Evolutionary conservation across 2,329 filamentous ascomycete genomes (phyloP), one percentile per base, ranked within the genome.

Genomic region (Xylaria sp.): DNA sequence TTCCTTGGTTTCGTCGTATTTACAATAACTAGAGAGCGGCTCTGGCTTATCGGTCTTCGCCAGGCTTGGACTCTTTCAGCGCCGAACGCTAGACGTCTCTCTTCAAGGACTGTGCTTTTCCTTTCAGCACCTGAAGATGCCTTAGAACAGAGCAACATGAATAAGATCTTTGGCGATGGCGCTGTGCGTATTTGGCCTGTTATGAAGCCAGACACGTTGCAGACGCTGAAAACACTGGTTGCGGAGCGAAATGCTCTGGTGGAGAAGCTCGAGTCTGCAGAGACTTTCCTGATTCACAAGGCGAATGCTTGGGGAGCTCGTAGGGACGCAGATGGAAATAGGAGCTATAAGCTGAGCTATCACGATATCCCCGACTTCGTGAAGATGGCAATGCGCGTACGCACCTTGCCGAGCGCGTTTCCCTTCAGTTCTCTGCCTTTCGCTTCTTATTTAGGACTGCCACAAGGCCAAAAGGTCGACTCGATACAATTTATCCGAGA

Each of bases 21-120:
- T 81, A 93, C 94, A 76, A 89, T 99, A 64, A 93, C 93, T 37
- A 90, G 96, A 70, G 96, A 99, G 81, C 91, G 91, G 78, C 91
- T 99, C 75, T 98, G 91, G 86, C 97, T 94, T 81, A 93, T 98
- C 83, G 97, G 97, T 76, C 82, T 98, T 62, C 92, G 95, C 72
- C 96, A 98, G 82, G 95, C 95, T 0, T 98, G 97, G 82, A 89
- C 94, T n/a, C 86, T 97, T 66, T 93, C 94, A 1, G 94, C 93
- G 0, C 85, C 92, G 60, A 95, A 97, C 77, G 88, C 94, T 34
- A 91, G 90, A 73, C 91, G 94, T 20, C 89, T 98, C 51, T 98
- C 95, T 0, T 94, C 94, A 0, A 89, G 94, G 34, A 98, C 94
- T 0, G 94, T 98, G 7, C 88, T 99, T n/a, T 97, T 97, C 80